Conservation (phyloP, 2,329 filamentous ascomycete species). For the Paracoccidioides brasiliensis region DNA sequence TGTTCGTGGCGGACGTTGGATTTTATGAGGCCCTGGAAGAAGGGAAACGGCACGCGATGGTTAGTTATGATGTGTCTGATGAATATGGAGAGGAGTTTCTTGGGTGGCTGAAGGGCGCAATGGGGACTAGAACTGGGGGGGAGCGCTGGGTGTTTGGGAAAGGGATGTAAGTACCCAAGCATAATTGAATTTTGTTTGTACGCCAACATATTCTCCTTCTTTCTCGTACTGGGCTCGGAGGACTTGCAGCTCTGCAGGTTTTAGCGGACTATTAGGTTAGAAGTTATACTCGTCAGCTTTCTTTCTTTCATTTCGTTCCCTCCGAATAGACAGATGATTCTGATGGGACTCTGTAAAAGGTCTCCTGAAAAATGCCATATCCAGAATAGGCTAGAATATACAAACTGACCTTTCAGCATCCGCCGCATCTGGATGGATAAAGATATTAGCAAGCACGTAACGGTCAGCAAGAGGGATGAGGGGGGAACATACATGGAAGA, state of each 20-base stretch:
- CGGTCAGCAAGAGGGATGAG: slow-evolving; percentile 9
- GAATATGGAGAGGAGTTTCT: not conserved
- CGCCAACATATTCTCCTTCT: slow-evolving; percentile 88
- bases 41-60: not conserved
- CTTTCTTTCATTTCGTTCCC: not conserved
- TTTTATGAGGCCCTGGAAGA: slow-evolving; percentile 78
- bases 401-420: slow-evolving; percentile 76
- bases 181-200: slow-evolving; percentile 99
- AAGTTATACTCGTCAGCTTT: not conserved
- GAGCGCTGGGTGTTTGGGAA: not conserved
- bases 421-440: slow-evolving; percentile 60
- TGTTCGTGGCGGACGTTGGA: slow-evolving; percentile 73
- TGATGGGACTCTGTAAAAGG: no score
- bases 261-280: slow-evolving; percentile 53
- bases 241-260: slow-evolving; percentile 82
- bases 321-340: no score
- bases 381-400: not conserved
- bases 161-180: slow-evolving; percentile 60
- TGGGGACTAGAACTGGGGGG: not conserved
- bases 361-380: not conserved
- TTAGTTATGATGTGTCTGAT: not conserved
- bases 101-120: slow-evolving; percentile 2
- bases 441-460: slow-evolving; percentile 12
- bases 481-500: slow-evolving; percentile 35
- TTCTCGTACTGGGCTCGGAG: slow-evolving; percentile 91